Evolutionary conservation across 768 basidiomycete species (phyloP).

Genomic region (Psilocybe cubensis): DNA sequence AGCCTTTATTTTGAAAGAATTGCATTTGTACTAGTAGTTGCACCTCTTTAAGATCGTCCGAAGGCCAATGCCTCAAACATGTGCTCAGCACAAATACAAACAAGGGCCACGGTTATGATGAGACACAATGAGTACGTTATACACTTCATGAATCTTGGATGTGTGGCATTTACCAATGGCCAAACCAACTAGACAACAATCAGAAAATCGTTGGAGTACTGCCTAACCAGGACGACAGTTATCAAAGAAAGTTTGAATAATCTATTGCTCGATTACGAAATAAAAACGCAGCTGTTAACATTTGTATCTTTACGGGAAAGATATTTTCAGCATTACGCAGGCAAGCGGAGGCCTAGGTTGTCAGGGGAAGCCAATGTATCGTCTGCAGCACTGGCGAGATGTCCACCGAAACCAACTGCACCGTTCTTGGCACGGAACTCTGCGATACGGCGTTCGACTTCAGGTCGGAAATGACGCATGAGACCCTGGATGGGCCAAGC

Average conservation of each 20-base stretch:
- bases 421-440: slow-evolving; percentile 77
- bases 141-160: no score
- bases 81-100: no score
- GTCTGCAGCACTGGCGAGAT: slow-evolving; percentile 68
- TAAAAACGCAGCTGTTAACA: background rate
- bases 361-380: slow-evolving; percentile 75
- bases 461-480: slow-evolving; percentile 96
- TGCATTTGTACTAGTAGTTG: no score
- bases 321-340: slow-evolving; percentile 18
- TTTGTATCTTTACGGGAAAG: no score
- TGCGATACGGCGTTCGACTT: slow-evolving; percentile 88
- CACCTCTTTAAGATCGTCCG: no score
- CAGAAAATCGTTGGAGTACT: no score
- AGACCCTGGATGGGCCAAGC: slow-evolving; percentile 99
- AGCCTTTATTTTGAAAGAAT: no score
- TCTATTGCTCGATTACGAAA: background rate
- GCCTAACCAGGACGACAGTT: background rate
- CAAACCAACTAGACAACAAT: no score
- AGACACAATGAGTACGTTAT: no score
- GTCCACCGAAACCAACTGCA: slow-evolving; percentile 87
- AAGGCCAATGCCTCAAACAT: no score
- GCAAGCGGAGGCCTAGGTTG: slow-evolving; percentile 63
- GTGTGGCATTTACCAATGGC: no score
- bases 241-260: background rate
- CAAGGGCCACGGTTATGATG: no score